phyloP scores from a whole-genome alignment of 805 yeast species.

The Komagataella phaffii region DNA sequence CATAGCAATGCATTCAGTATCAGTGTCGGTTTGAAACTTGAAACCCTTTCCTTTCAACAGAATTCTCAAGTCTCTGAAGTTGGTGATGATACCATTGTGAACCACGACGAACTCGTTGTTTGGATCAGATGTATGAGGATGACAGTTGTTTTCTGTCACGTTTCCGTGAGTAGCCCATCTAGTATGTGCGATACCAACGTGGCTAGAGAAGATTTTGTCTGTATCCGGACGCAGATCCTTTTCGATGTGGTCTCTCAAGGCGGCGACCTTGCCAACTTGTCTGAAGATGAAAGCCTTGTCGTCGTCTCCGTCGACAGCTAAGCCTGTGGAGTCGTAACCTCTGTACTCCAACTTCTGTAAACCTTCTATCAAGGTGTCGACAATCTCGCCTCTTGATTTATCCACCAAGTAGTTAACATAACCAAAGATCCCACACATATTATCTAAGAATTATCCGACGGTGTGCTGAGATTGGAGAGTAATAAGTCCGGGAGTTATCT shows the following conservation, averaged over 20 bases:
- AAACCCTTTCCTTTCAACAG: conserved; percentile 71
- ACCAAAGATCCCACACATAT: conserved; percentile 84
- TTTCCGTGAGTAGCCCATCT: conserved; percentile 99
- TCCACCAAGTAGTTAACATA: conserved; percentile 93
- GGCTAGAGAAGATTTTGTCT: conserved; percentile 58
- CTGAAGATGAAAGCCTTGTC: conserved; percentile 57
- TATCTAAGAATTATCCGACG: background rate
- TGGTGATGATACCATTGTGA: conserved; percentile 97
- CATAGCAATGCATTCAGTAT: conserved; percentile 96
- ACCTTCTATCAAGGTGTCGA: conserved; percentile 81
- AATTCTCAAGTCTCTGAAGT: conserved; percentile 82
- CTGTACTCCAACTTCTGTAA: conserved; percentile 82
- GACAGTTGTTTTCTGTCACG: conserved; percentile 78
- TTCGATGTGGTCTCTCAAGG: conserved; percentile 55
- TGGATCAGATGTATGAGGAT: conserved; percentile 88
- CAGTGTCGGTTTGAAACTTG: conserved; percentile 83
- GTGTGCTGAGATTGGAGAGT: background rate
- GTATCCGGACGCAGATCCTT: conserved; percentile 33
- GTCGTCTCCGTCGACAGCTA: conserved; percentile 83
- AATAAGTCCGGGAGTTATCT: background rate
- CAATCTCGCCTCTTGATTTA: conserved; percentile 82
- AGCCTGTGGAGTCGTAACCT: conserved; percentile 96
- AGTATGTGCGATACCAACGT: conserved; percentile 96
- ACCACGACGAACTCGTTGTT: conserved; percentile 79
- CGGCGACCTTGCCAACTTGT: conserved; percentile 85